phyloP scores from a whole-genome alignment of 2,329 filamentous ascomycete species.

The Dothiorella sarmentorum region DNA sequence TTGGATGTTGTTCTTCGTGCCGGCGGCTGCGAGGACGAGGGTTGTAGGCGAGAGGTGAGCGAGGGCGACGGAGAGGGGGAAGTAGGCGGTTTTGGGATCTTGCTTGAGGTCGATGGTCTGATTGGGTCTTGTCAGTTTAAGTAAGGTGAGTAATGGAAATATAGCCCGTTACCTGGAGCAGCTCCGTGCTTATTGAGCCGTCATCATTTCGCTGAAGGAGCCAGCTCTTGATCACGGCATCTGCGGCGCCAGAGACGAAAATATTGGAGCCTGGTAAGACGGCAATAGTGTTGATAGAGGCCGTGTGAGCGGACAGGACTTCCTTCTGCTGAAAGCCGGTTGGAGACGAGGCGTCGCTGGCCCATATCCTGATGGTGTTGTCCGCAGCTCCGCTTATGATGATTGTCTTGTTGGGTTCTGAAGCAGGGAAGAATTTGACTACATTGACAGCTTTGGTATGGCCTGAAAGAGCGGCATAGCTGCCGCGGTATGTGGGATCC shows the following conservation, averaged over 20 bases:
- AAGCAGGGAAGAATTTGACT: conserved; percentile 68
- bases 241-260: conserved; percentile 60
- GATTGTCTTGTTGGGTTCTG: conserved; percentile 49
- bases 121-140: no score
- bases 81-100: conserved; percentile 66
- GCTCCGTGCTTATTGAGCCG: conserved; percentile 26
- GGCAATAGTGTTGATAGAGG: conserved; percentile 65
- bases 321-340: conserved; percentile 40
- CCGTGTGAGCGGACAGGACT: conserved; percentile 64
- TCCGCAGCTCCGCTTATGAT: conserved; percentile 82
- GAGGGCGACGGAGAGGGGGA: conserved; percentile 75
- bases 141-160: no score
- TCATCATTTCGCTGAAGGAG: conserved; percentile 46
- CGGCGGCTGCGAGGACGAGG: conserved; percentile 75
- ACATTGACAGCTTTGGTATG: conserved; percentile 80
- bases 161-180: no score
- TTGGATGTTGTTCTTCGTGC: conserved; percentile 79
- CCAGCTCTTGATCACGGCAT: conserved; percentile 67
- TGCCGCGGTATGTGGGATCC: conserved; percentile 51
- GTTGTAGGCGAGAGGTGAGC: conserved; percentile 55
- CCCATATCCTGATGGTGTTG: conserved; percentile 67
- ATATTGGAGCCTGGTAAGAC: conserved; percentile 44
- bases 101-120: conserved; percentile 43
- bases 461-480: conserved; percentile 66
- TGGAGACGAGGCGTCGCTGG: conserved; percentile 26